Evolutionary conservation across 192 early-diverging fungal species (phyloP).

Genomic region (Dissophora globulifera): DNA sequence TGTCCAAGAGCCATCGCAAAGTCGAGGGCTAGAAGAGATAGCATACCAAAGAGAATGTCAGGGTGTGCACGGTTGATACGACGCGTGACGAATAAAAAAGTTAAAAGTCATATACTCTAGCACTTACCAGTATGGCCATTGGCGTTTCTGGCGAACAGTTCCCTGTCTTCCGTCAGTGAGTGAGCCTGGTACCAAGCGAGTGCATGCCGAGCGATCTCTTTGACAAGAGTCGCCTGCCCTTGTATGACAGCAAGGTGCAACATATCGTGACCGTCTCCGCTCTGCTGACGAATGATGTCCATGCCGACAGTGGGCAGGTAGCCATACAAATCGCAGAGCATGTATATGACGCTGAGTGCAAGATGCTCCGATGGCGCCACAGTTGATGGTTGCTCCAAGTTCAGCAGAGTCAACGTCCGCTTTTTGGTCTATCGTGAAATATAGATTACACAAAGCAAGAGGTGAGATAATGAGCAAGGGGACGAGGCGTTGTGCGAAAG

Average conservation of each 20-base stretch:
- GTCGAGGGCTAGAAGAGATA: slow-evolving; percentile 16
- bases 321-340: slow-evolving; percentile 30
- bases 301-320: slow-evolving; percentile 15
- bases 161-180: not conserved
- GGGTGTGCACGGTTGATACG: too few relatives aligned
- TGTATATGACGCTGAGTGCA: slow-evolving; percentile 45
- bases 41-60: not conserved
- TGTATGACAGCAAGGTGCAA: slow-evolving; percentile 32
- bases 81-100: too few relatives aligned
- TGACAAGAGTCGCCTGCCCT: slow-evolving; percentile 26
- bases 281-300: not conserved
- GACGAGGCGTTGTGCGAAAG: not conserved
- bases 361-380: slow-evolving; percentile 39
- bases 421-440: slow-evolving; percentile 5
- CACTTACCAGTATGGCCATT: slow-evolving; percentile 32
- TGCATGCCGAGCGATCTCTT: slow-evolving; percentile 38
- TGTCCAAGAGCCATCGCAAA: slow-evolving; percentile 22
- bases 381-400: slow-evolving; percentile 23
- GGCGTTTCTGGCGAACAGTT: slow-evolving; percentile 11
- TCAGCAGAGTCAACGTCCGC: slow-evolving; percentile 23
- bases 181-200: slow-evolving; percentile 6
- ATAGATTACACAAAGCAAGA: not conserved
- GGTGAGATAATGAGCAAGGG: not conserved
- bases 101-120: too few relatives aligned
- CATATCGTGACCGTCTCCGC: slow-evolving; percentile 36